A percentile compares a stretch with the other conserved stretches of the same genome.
phyloP scores from a whole-genome alignment of 768 basidiomycete species.

The Tephrocybe sp. region DNA sequence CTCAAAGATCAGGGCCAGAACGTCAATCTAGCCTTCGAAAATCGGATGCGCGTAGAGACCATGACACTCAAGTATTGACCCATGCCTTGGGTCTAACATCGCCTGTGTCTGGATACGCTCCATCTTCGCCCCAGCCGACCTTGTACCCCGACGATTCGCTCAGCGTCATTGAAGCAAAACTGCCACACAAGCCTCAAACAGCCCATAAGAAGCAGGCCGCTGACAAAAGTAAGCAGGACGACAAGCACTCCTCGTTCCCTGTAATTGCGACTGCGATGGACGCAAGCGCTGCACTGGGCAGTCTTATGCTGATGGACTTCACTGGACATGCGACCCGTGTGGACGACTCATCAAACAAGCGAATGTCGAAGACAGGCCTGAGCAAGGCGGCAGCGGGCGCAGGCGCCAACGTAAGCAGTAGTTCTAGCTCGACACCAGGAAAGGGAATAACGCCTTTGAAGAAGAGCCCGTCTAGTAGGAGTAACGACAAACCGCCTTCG shows the following conservation, averaged over 20 bases:
- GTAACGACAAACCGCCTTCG: constrained; percentile 65
- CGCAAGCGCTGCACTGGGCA: constrained; percentile 48
- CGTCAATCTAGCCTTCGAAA: constrained; percentile 29
- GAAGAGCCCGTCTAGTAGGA: constrained; percentile 17
- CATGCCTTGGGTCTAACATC: constrained; percentile 37
- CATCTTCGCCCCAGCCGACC: constrained; percentile 55
- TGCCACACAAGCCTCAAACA: constrained; percentile 14
- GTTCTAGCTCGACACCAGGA: neutral
- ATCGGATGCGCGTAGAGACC: constrained; percentile 41
- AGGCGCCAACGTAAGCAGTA: constrained; percentile 19
- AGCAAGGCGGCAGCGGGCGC: constrained; percentile 27
- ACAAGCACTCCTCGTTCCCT: constrained; percentile 20
- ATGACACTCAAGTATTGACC: constrained; percentile 35
- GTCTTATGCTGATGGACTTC: constrained; percentile 63
- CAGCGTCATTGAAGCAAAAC: constrained; percentile 48
- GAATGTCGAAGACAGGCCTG: constrained; percentile 21
- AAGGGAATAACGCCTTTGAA: constrained; percentile 4
- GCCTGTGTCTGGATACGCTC: constrained; percentile 33
- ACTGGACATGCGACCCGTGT: constrained; percentile 16
- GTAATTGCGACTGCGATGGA: constrained; percentile 31
- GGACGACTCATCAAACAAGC: constrained; percentile 10
- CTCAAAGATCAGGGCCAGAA: constrained; percentile 8
- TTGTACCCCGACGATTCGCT: constrained; percentile 73
- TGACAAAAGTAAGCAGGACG: constrained; percentile 19
- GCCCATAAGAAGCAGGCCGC: constrained; percentile 10